Percentiles rank a stretch among this genome's conserved stretches.
Evolutionary conservation across 768 basidiomycete genomes (phyloP).

Genomic region (Dentipellis fragilis): DNA sequence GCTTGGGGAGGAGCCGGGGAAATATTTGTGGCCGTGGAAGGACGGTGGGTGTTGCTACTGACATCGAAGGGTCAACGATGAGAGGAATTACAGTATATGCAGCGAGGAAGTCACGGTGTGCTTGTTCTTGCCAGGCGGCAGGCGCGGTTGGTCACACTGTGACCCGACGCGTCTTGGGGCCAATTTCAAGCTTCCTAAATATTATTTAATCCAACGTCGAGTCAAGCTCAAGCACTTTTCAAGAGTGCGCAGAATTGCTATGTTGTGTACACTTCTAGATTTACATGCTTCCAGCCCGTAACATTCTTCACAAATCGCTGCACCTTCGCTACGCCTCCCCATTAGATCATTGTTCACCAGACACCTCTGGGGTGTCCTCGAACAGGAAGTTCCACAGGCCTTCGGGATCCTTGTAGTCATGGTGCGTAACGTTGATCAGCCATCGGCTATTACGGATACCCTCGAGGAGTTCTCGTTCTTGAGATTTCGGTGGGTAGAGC

Average conservation of each 20-base stretch:
- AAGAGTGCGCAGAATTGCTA: too few species aligned
- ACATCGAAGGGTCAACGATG: slow-evolving; percentile 23
- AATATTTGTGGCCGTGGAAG: slow-evolving; percentile 53
- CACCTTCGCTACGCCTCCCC: too few species aligned
- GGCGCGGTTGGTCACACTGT: neutral
- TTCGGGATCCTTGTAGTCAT: slow-evolving; percentile 74
- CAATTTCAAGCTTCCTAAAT: too few species aligned
- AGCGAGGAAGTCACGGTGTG: neutral
- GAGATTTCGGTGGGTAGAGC: slow-evolving; percentile 69
- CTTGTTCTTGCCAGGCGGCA: neutral
- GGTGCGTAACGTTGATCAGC: slow-evolving; percentile 89
- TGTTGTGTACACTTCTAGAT: too few species aligned
- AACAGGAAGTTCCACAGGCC: slow-evolving; percentile 85
- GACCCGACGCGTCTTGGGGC: neutral
- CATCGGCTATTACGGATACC: slow-evolving; percentile 63
- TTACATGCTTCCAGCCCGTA: too few species aligned
- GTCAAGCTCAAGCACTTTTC: too few species aligned
- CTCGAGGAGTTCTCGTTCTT: slow-evolving; percentile 66
- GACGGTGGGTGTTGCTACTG: slow-evolving; percentile 60
- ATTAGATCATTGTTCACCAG: too few species aligned
- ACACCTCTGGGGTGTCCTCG: slow-evolving; percentile 15
- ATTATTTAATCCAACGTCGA: too few species aligned
- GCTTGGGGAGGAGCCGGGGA: slow-evolving; percentile 56
- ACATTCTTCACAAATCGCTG: too few species aligned
- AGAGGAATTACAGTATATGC: too few species aligned